These are phyloP conservation scores for Pholiota adiposa DNA, from an alignment of 1,284 basidiomycete genomes.

Conservation along the genomic window DNA sequence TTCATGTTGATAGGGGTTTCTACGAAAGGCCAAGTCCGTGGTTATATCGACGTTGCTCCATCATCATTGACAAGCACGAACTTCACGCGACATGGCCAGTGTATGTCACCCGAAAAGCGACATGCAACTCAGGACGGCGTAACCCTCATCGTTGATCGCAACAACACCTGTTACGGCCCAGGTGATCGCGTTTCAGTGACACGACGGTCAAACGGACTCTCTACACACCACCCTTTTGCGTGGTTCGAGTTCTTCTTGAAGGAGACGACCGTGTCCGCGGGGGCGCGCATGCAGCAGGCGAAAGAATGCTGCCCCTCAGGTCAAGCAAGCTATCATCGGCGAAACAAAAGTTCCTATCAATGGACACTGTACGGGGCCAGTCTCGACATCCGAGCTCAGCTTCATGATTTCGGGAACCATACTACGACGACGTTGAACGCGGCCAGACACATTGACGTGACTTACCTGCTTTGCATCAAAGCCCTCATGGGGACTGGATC, in stretches of 20 bases:
- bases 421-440: constrained; percentile 77
- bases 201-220: constrained; percentile 69
- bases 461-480: constrained; percentile 76
- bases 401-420: constrained; percentile 71
- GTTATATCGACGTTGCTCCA: constrained; percentile 59
- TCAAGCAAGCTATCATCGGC: constrained; percentile 54
- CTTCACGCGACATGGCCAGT: constrained; percentile 89
- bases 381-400: constrained; percentile 70
- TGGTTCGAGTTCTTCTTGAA: constrained; percentile 78
- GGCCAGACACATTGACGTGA: constrained; percentile 81
- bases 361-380: constrained; percentile 69
- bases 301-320: constrained; percentile 60
- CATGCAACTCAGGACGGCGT: constrained; percentile 68
- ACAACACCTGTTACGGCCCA: constrained; percentile 79
- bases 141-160: constrained; percentile 75
- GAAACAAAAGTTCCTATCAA: constrained; percentile 75
- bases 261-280: constrained; percentile 71
- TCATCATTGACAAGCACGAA: constrained; percentile 89
- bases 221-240: constrained; percentile 68
- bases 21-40: constrained; percentile 71
- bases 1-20: constrained; percentile 65
- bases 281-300: constrained; percentile 53
- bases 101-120: constrained; percentile 77
- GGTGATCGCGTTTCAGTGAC: constrained; percentile 78
- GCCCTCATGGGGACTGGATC: constrained; percentile 74